Evolutionary conservation across 106 monocot genomes (phyloP).

Genomic region (Dioscorea alata): DNA sequence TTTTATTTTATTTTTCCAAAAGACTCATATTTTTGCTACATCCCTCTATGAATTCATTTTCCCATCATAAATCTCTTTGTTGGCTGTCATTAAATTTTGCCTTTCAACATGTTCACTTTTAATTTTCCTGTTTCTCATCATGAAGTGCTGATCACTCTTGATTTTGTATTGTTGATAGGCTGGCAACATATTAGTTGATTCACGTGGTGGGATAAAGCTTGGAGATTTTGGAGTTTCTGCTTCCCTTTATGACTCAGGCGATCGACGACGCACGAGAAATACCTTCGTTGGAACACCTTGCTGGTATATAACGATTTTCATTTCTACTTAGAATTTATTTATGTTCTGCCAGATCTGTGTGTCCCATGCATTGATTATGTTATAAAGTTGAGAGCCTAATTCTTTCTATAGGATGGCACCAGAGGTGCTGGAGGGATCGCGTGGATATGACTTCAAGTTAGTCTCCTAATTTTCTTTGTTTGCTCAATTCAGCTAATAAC

Average conservation of each 20-base stretch:
- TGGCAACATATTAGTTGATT: slow-evolving; percentile 79
- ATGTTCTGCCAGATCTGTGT: too few species aligned
- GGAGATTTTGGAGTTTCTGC: slow-evolving; percentile 90
- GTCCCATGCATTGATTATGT: not conserved
- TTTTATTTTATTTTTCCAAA: too few species aligned
- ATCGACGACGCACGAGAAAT: slow-evolving; percentile 51
- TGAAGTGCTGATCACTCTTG: not conserved
- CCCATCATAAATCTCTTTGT: not conserved
- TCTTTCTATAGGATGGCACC: slow-evolving; percentile 58
- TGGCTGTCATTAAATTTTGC: not conserved
- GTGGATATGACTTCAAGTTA: slow-evolving; percentile 71
- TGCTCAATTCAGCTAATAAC: too few species aligned
- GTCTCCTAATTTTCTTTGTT: slow-evolving; percentile 3
- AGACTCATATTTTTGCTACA: too few species aligned
- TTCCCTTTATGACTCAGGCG: slow-evolving; percentile 67
- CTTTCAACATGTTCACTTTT: not conserved
- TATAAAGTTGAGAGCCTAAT: not conserved
- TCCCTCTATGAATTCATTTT: not conserved
- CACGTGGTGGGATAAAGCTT: slow-evolving; percentile 53
- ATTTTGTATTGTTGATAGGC: slow-evolving; percentile 29
- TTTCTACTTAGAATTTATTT: too few species aligned
- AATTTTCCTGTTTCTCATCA: not conserved
- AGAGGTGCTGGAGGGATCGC: slow-evolving; percentile 52
- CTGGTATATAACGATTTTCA: slow-evolving; percentile 29
- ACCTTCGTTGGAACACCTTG: slow-evolving; percentile 89